Evolutionary conservation across 75 land plant species (phyloP).

Genomic region (Pinus taeda): DNA sequence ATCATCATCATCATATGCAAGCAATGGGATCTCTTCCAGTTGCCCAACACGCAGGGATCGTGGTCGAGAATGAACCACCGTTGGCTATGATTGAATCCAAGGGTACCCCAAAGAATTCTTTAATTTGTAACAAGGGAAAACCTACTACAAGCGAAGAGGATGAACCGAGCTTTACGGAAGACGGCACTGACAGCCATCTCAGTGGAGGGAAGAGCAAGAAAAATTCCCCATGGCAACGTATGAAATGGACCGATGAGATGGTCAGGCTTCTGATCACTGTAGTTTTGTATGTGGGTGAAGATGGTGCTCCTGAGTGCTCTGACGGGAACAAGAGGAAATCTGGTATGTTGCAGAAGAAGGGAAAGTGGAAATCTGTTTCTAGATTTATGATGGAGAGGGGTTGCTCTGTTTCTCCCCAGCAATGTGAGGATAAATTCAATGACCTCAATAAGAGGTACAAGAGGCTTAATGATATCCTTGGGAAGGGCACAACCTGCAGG

Average conservation of each 20-base stretch:
- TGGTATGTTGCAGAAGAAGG: conserved; percentile 61
- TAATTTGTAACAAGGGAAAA: background rate
- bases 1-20: background rate
- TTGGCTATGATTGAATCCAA: background rate
- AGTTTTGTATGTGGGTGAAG: conserved; percentile 36
- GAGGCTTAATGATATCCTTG: conserved; percentile 67
- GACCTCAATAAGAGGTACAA: conserved; percentile 77
- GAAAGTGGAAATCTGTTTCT: conserved; percentile 76
- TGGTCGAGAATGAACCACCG: background rate
- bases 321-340: conserved; percentile 32
- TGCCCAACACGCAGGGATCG: background rate
- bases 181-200: conserved; percentile 13
- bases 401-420: conserved; percentile 70
- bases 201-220: conserved; percentile 36
- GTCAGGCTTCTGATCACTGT: conserved; percentile 55
- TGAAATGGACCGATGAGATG: conserved; percentile 76
- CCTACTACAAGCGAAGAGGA: conserved; percentile 21
- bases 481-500: conserved; percentile 47
- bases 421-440: conserved; percentile 81
- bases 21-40: background rate
- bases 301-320: conserved; percentile 17
- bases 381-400: conserved; percentile 53
- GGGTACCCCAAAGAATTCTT: background rate
- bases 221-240: conserved; percentile 64
- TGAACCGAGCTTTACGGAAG: conserved; percentile 10